Conservation (phyloP, 805 yeast species). For the Candida nemodendra region DNA sequence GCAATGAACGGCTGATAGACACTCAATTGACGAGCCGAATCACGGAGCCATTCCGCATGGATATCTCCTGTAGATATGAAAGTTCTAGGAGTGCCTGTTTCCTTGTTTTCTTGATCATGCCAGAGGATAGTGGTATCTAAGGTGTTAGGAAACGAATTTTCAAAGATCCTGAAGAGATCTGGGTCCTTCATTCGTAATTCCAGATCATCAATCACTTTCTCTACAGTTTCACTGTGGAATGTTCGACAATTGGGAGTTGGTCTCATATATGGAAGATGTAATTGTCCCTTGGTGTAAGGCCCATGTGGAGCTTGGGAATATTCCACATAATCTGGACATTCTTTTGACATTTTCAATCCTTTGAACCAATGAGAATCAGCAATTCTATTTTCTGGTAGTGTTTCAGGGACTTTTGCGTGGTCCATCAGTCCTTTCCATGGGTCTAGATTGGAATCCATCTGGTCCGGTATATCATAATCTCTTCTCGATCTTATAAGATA, state of each 20-base stretch:
- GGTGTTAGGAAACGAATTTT: conserved; percentile 84
- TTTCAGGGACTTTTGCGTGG: too few species aligned
- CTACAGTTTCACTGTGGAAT: conserved; percentile 62
- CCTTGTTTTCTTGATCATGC: conserved; percentile 41
- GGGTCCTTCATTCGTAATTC: conserved; percentile 48
- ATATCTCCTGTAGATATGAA: conserved; percentile 91
- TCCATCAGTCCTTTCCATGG: too few species aligned
- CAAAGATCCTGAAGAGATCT: conserved; percentile 73
- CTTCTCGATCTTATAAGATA: conserved; percentile 1
- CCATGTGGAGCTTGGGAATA: conserved; percentile 54
- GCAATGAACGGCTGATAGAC: conserved; percentile 65
- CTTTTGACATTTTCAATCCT: conserved; percentile 12
- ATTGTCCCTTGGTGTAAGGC: conserved; percentile 59
- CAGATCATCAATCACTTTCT: conserved; percentile 53
- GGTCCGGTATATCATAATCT: conserved; percentile 4
- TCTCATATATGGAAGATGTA: conserved; percentile 67
- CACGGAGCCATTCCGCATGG: conserved; percentile 91
- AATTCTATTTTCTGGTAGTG: background rate
- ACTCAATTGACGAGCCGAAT: conserved; percentile 78
- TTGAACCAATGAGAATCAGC: conserved; percentile 21
- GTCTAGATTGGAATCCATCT: conserved; percentile 4
- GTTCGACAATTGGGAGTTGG: conserved; percentile 75
- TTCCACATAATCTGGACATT: conserved; percentile 62
- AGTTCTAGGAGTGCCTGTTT: conserved; percentile 46
- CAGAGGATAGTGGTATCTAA: conserved; percentile 83